phyloP scores from a whole-genome alignment of 2,329 filamentous ascomycete genomes.

The Truncatella angustata region DNA sequence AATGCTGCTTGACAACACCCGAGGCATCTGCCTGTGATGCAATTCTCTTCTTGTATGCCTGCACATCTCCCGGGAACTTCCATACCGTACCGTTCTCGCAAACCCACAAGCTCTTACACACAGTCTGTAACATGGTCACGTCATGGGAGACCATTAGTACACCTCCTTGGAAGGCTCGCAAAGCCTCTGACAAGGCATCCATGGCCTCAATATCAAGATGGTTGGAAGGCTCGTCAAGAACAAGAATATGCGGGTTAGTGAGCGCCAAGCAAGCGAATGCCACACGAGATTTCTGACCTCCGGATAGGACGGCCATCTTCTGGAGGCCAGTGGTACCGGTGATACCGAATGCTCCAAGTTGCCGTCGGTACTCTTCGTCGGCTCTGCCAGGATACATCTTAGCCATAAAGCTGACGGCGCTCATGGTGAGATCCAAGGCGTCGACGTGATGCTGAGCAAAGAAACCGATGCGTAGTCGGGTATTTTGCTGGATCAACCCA shows the following conservation, averaged over 20 bases:
- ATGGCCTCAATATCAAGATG: conserved; percentile 99
- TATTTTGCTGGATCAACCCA: conserved; percentile 84
- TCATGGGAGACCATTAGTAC: conserved; percentile 99
- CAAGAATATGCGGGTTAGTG: conserved; percentile 92
- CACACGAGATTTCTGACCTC: conserved; percentile 97
- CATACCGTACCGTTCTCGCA: conserved; percentile 92
- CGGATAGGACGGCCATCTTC: conserved; percentile 90
- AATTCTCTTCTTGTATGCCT: conserved; percentile 97
- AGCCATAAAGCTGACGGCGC: conserved; percentile 94
- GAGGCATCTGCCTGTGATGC: conserved; percentile 82
- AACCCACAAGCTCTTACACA: conserved; percentile 94
- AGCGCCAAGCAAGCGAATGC: conserved; percentile 96
- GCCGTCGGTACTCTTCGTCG: conserved; percentile 94
- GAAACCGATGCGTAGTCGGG: conserved; percentile 87
- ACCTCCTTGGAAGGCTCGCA: conserved; percentile 86
- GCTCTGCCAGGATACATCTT: conserved; percentile 85
- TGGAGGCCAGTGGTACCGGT: conserved; percentile 96
- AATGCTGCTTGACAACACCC: conserved; percentile 75
- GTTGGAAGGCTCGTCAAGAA: conserved; percentile 97
- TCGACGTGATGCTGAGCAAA: conserved; percentile 99
- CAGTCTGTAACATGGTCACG: conserved; percentile 96
- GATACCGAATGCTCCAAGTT: conserved; percentile 84
- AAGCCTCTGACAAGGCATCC: conserved; percentile 85
- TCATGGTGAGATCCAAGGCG: conserved; percentile 83
- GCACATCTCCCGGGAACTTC: conserved; percentile 93